phyloP scores from a whole-genome alignment of 1,284 basidiomycete species.

The Leccinum solheimii region DNA sequence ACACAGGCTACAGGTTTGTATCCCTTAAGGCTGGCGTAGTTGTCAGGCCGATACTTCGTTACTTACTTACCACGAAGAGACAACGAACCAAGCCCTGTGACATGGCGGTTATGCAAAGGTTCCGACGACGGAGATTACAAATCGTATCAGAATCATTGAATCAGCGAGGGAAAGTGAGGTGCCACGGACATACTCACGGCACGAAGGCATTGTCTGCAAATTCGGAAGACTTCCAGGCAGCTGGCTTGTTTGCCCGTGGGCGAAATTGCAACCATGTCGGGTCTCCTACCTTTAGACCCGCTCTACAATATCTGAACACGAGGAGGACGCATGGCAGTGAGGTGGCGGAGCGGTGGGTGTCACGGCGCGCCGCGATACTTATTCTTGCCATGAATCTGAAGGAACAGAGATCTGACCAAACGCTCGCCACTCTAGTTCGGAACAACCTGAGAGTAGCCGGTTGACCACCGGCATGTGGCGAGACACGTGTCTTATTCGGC shows the following conservation, averaged over 20 bases:
- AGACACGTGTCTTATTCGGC: slow-evolving; percentile 10
- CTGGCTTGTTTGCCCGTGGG: slow-evolving; percentile 10
- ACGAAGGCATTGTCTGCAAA: background rate
- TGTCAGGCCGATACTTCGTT: slow-evolving; percentile 7
- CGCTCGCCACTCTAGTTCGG: background rate
- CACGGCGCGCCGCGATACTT: slow-evolving; percentile 6
- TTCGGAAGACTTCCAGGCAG: background rate
- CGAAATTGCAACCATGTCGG: background rate
- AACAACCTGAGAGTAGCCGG: background rate
- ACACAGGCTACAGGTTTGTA: background rate
- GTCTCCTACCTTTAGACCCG: background rate
- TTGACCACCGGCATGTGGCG: slow-evolving; percentile 17
- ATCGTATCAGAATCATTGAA: slow-evolving; percentile 4
- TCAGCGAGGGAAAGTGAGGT: slow-evolving; percentile 13
- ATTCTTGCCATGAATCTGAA: slow-evolving; percentile 12
- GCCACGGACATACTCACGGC: slow-evolving; percentile 1
- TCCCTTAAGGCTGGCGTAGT: slow-evolving; percentile 1
- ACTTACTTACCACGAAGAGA: background rate
- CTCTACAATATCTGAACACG: slow-evolving; percentile 13
- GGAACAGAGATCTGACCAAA: slow-evolving; percentile 13
- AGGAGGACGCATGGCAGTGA: slow-evolving; percentile 9
- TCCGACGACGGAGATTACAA: slow-evolving; percentile 1
- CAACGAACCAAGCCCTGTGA: background rate
- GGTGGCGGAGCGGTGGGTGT: background rate
- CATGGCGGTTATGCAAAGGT: background rate